Evolutionary conservation across 257 asterid species (phyloP).

Genomic region (Fraxinus americana): DNA sequence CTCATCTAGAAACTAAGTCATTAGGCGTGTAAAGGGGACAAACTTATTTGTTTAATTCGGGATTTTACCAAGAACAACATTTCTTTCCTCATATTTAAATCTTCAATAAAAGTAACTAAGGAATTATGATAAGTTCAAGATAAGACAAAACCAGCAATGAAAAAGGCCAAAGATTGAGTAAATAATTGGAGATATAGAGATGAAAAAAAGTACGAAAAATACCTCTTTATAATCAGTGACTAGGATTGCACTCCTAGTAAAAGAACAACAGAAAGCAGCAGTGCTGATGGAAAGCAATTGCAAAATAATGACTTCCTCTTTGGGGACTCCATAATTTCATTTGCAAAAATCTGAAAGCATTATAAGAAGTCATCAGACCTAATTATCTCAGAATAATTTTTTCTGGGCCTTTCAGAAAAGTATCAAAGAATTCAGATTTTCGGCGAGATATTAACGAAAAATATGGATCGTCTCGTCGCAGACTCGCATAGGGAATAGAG

Average conservation of each 20-base stretch:
- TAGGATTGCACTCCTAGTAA: constrained; percentile 39
- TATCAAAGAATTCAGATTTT: background rate
- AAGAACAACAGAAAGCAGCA: constrained; percentile 52
- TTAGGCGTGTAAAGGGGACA: background rate
- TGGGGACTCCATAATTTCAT: constrained; percentile 34
- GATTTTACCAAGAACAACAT: background rate
- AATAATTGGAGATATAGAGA: background rate
- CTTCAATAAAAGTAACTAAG: background rate
- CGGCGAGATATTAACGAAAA: too few relatives aligned
- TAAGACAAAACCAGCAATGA: background rate
- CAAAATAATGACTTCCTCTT: constrained; percentile 40
- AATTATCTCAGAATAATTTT: background rate
- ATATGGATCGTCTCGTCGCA: too few relatives aligned
- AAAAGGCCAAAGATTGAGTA: background rate
- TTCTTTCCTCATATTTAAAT: background rate
- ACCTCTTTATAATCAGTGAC: constrained; percentile 60
- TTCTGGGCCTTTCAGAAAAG: background rate
- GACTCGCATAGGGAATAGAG: too few relatives aligned
- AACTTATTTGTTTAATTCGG: too few relatives aligned
- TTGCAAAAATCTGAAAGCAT: constrained; percentile 26
- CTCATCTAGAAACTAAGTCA: background rate
- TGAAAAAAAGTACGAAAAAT: background rate
- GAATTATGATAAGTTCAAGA: background rate
- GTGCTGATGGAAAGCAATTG: constrained; percentile 39
- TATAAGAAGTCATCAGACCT: background rate